A percentile compares a stretch with the other conserved stretches of the same genome.
phyloP scores from a whole-genome alignment of 169 alveolate species.

The Plasmodium fragile region DNA sequence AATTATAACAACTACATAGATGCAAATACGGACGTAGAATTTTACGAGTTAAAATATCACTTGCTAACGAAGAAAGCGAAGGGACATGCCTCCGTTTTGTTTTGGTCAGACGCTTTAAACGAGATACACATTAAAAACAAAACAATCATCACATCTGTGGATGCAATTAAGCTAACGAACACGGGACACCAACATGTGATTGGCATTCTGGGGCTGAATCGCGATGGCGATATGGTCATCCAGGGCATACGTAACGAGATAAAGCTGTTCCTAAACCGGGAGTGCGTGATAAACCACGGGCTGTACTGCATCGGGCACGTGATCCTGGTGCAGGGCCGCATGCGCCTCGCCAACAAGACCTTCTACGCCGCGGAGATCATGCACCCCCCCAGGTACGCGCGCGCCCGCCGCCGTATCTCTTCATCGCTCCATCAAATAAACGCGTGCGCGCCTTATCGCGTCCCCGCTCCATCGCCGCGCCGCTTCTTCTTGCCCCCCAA shows the following conservation, averaged over 20 bases:
- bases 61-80: conserved; percentile 45
- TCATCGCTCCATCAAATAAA: too few species aligned
- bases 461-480: not conserved
- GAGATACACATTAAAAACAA: conserved; percentile 45
- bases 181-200: conserved; percentile 79
- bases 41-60: conserved; percentile 67
- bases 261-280: conserved; percentile 57
- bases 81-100: conserved; percentile 66
- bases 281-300: conserved; percentile 77
- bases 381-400: conserved; percentile 81
- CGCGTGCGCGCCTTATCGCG: too few species aligned
- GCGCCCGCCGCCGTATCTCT: too few species aligned
- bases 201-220: conserved; percentile 80
- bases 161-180: conserved; percentile 78
- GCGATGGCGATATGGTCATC: conserved; percentile 82
- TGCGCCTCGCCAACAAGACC: conserved; percentile 64
- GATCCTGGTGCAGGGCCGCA: conserved; percentile 79
- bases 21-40: conserved; percentile 78
- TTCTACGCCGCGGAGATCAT: conserved; percentile 78
- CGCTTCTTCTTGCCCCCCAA: not conserved
- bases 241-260: conserved; percentile 81
- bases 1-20: conserved; percentile 56
- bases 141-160: conserved; percentile 76
- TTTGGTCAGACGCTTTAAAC: conserved; percentile 66
- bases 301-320: conserved; percentile 81